These are phyloP conservation scores for Nemania diffusa DNA, from an alignment of 2,329 filamentous ascomycete genomes.

Conservation along the genomic window DNA sequence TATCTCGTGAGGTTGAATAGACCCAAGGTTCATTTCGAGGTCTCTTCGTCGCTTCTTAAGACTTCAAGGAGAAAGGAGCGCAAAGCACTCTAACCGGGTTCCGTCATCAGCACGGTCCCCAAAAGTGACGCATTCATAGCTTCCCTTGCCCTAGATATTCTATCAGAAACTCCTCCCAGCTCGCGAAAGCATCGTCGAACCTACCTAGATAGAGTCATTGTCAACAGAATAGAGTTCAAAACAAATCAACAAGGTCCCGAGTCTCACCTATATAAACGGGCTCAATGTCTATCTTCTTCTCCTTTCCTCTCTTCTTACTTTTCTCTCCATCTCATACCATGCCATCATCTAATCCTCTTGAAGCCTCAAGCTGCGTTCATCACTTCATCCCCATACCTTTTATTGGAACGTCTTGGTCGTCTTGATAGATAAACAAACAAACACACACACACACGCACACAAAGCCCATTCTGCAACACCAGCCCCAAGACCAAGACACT, in stretches of 20 bases:
- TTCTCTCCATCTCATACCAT: slow-evolving; percentile 18
- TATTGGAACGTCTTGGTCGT: slow-evolving; percentile 24
- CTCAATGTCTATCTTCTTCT: slow-evolving; percentile 11
- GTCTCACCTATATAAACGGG: slow-evolving; percentile 4
- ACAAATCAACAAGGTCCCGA: slow-evolving; percentile 12
- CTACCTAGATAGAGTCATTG: slow-evolving; percentile 21
- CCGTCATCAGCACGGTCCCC: slow-evolving; percentile 16
- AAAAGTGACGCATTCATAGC: slow-evolving; percentile 17
- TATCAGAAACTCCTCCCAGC: slow-evolving; percentile 14
- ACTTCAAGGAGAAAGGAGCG: slow-evolving; percentile 26
- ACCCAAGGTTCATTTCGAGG: slow-evolving; percentile 26
- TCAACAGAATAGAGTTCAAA: slow-evolving; percentile 16
- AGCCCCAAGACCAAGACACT: slow-evolving; percentile 25
- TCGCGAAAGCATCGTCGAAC: slow-evolving; percentile 11
- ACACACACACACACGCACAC: slow-evolving; percentile 20
- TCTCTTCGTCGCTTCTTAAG: slow-evolving; percentile 29
- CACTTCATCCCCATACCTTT: slow-evolving; percentile 23
- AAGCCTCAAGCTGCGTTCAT: slow-evolving; percentile 25
- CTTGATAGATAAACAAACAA: slow-evolving; percentile 18
- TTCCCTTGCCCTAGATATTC: slow-evolving; percentile 19
- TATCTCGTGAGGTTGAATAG: slow-evolving; percentile 28
- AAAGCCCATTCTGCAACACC: slow-evolving; percentile 24
- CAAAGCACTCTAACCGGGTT: slow-evolving; percentile 19
- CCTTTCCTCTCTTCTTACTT: slow-evolving; percentile 16
- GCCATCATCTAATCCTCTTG: slow-evolving; percentile 22